These are phyloP conservation scores for Ensete ventricosum DNA, from an alignment of 176 grass and related monocot species.

Conservation along the genomic window DNA sequence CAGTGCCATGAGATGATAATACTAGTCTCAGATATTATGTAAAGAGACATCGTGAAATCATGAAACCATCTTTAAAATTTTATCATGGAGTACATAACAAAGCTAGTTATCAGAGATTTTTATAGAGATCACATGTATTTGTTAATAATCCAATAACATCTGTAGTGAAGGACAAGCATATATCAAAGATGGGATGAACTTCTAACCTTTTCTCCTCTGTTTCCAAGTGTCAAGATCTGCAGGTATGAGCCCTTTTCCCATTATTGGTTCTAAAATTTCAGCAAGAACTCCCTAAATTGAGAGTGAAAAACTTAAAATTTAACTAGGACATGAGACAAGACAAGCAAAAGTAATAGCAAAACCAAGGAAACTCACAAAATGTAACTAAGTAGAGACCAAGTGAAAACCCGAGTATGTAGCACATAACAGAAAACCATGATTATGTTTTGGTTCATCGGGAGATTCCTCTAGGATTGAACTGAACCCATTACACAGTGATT, in stretches of 20 bases:
- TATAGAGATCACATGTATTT: neutral
- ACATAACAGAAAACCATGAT: no score
- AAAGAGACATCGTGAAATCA: neutral
- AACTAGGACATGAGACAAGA: no score
- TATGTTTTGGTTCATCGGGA: no score
- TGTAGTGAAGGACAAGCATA: neutral
- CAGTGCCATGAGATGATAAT: neutral
- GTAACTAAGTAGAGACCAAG: no score
- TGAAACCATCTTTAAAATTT: neutral
- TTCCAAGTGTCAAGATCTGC: slow-evolving; percentile 97
- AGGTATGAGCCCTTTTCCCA: slow-evolving; percentile 98
- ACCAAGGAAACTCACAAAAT: no score
- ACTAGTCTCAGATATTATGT: neutral
- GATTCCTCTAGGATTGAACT: no score
- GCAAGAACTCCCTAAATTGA: slow-evolving; percentile 76
- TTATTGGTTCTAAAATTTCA: slow-evolving; percentile 98
- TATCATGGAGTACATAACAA: neutral
- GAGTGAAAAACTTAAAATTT: slow-evolving; percentile 9
- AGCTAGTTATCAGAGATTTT: neutral
- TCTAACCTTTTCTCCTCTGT: slow-evolving; percentile 95
- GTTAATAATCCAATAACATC: neutral
- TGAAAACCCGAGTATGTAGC: no score
- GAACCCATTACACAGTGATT: no score
- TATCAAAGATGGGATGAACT: slow-evolving; percentile 25
- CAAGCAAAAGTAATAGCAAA: no score